Evolutionary conservation across 2,329 filamentous ascomycete species (phyloP).

Genomic region (Phialophora macrospora): DNA sequence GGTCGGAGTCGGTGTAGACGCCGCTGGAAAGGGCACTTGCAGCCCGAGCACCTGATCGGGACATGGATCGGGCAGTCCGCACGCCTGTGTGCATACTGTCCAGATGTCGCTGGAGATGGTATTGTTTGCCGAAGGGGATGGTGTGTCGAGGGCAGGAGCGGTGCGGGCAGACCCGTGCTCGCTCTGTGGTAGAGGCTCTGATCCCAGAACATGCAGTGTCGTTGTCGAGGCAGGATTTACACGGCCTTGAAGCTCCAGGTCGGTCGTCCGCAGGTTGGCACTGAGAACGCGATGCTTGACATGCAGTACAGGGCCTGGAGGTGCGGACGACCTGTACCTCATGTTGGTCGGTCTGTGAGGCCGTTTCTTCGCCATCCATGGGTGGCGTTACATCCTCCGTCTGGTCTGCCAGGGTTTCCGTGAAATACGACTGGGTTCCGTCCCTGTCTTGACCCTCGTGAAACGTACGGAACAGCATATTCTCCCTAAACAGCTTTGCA

Average conservation of each 20-base stretch:
- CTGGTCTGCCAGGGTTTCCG: conserved; percentile 31
- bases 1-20: conserved; percentile 12
- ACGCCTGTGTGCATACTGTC: conserved; percentile 23
- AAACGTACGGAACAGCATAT: conserved; percentile 68
- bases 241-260: conserved; percentile 9
- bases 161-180: conserved; percentile 31
- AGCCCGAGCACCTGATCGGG: neutral
- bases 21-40: conserved; percentile 15
- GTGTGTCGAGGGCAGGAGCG: conserved; percentile 30
- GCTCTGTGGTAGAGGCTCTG: neutral
- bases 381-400: conserved; percentile 6
- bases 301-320: conserved; percentile 26
- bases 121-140: conserved; percentile 34
- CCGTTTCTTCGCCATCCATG: conserved; percentile 7
- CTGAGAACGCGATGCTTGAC: conserved; percentile 10
- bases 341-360: conserved; percentile 5
- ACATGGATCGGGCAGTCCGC: neutral
- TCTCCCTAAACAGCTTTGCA: conserved; percentile 72
- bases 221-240: conserved; percentile 20
- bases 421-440: conserved; percentile 26
- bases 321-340: conserved; percentile 14
- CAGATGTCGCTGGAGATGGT: conserved; percentile 34
- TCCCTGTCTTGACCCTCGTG: conserved; percentile 45
- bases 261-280: conserved; percentile 19
- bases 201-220: conserved; percentile 28